Base-by-base conservation (phyloP, 495 filamentous ascomycete species). In the Penicillium subrubescens region DNA sequence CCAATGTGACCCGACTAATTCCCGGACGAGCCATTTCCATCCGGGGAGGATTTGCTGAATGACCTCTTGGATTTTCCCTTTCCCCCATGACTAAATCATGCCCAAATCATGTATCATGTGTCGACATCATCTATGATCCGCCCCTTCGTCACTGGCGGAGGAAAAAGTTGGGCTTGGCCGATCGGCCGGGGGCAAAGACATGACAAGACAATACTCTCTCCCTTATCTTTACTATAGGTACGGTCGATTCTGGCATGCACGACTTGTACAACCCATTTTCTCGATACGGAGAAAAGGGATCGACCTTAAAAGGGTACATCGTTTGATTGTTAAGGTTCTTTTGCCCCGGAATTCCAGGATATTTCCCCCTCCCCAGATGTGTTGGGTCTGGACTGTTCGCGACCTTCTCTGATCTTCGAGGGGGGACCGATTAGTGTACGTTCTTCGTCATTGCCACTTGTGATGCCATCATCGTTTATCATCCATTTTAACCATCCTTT, bases 41-140 rank as follows among this genome's bases (percentile, higher is more conserved):
- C 14, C 27, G 43, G 29, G 10, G 17, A 19, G 19, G 43, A 52
- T 14, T 25, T 31, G 27, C 57, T 59, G 59, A 60, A 65, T 70
- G 68, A 70, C 62, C 59, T 63, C 59, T 67, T 59, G 31, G 59
- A 51, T 61, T 37, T 33, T 63, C 21, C 23, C 34, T 14, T 14
- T 37, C 35, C 61, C 61, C 44, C 67, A 65, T 72, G 64, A 72
- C 64, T 65, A 67, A 61, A 67, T 63, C 60, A 72, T 72, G 65
- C 68, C 59, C 65, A 46, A 62, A 63, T 51, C 54, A 55, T 65
- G 19, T 55, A 70, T 68, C 67, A 67, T 67, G 60, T 59, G 67
- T 67, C 65, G 68, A 73, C 68, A 71, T 73, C 71, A 73, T 73
- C 69, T 69, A 73, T 73, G 71, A 73, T 67, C 59, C 59, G 39